A percentile compares a stretch with the other conserved stretches of the same genome.
These are phyloP conservation scores for Asterella californica DNA, from an alignment of 225 moss, liverwort and hornwort species.

Conservation along the genomic window DNA sequence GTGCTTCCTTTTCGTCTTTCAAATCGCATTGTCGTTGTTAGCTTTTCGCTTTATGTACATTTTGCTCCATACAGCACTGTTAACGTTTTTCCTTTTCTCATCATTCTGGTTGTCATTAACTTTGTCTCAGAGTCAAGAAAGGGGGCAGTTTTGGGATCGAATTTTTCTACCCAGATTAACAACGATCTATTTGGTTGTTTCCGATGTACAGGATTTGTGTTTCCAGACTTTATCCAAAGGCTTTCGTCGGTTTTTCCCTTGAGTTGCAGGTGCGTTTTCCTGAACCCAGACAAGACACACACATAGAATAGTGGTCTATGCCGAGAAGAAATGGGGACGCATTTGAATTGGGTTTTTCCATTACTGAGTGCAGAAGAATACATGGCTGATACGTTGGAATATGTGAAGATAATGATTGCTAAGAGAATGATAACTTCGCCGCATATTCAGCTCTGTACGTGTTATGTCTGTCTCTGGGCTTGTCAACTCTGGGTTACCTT, in stretches of 20 bases:
- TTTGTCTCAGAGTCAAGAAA: no score
- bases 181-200: not conserved
- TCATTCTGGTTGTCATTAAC: no score
- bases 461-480: no score
- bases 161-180: not conserved
- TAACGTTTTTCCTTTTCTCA: no score
- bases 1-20: not conserved
- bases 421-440: no score
- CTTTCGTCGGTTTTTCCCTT: conserved; percentile 41
- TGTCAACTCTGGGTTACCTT: no score
- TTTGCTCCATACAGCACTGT: no score
- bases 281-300: not conserved
- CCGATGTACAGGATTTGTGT: conserved; percentile 33
- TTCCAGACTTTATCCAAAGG: conserved; percentile 47
- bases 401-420: no score
- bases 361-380: no score
- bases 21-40: not conserved
- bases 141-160: no score
- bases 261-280: conserved; percentile 46
- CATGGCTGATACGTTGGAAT: not conserved
- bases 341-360: not conserved
- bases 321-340: not conserved
- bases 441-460: no score
- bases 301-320: not conserved
- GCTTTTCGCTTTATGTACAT: not conserved